Conservation (phyloP, 164 flowering plant species). For the Aristolochia fimbriata region DNA sequence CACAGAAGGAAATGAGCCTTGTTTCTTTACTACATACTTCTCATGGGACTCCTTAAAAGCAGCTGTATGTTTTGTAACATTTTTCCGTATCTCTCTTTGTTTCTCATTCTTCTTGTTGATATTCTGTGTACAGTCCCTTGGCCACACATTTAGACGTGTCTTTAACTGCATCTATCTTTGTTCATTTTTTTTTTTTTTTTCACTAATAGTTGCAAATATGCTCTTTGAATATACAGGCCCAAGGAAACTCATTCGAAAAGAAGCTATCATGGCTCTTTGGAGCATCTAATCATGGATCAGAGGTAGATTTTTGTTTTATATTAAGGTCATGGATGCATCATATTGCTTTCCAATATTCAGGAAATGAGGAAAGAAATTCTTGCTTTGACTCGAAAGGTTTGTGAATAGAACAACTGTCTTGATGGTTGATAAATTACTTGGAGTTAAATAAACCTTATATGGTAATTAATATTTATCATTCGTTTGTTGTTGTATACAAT, state of each 20-base stretch:
- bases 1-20: constrained; percentile 97
- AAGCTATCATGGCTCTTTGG: constrained; percentile 74
- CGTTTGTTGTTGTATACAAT: too few species aligned
- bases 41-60: constrained; percentile 94
- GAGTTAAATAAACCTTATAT: too few species aligned
- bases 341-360: too few species aligned
- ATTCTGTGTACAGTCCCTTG: background rate
- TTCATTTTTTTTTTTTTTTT: background rate
- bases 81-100: background rate
- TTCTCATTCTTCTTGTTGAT: background rate
- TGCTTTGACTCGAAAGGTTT: too few species aligned
- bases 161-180: background rate
- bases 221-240: constrained; percentile 37
- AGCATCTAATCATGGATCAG: constrained; percentile 37
- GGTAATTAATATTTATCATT: too few species aligned
- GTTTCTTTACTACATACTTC: constrained; percentile 90
- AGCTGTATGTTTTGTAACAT: constrained; percentile 36
- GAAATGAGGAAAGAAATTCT: background rate
- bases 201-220: background rate
- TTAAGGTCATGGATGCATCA: background rate
- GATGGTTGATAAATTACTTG: too few species aligned
- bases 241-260: constrained; percentile 95
- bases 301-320: constrained; percentile 37
- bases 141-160: too few species aligned
- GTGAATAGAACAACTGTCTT: too few species aligned